A percentile compares a stretch with the other conserved stretches of the same genome.
Evolutionary conservation across 2,329 filamentous ascomycete genomes (phyloP).

Genomic region (Diaporthe citri): DNA sequence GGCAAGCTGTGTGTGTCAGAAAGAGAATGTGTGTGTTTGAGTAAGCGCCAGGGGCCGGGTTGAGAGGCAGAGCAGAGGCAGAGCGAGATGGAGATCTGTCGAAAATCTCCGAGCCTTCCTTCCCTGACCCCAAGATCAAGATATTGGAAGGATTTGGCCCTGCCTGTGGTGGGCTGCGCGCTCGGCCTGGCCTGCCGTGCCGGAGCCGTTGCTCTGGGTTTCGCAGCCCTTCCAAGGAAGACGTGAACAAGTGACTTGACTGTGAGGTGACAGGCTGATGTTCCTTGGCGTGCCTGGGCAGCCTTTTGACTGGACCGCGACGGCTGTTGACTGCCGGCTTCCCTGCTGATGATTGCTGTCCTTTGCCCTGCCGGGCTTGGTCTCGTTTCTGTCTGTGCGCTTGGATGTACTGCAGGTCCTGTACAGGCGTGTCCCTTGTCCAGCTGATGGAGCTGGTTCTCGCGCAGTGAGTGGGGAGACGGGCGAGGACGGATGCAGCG

Average conservation of each 20-base stretch:
- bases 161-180: background rate
- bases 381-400: background rate
- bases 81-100: constrained; percentile 11
- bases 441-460: constrained; percentile 22
- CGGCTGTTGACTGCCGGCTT: constrained; percentile 4
- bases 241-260: background rate
- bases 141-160: background rate
- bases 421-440: background rate
- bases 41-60: constrained; percentile 16
- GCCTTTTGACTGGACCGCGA: constrained; percentile 13
- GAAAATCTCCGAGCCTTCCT: constrained; percentile 15
- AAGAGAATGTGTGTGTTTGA: constrained; percentile 6
- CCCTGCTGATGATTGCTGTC: constrained; percentile 13
- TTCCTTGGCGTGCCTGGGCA: constrained; percentile 2
- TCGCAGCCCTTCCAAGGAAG: background rate
- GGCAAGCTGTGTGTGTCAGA: background rate
- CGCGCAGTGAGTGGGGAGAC: background rate
- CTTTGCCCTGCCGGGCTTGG: background rate
- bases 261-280: background rate
- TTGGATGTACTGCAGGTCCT: background rate
- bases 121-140: background rate
- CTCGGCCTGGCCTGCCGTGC: constrained; percentile 10
- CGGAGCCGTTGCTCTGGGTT: background rate
- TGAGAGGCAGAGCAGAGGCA: background rate
- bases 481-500: constrained; percentile 16